These are phyloP conservation scores for Leishmania aethiopica DNA, from an alignment of 208 protist species.

Conservation along the genomic window DNA sequence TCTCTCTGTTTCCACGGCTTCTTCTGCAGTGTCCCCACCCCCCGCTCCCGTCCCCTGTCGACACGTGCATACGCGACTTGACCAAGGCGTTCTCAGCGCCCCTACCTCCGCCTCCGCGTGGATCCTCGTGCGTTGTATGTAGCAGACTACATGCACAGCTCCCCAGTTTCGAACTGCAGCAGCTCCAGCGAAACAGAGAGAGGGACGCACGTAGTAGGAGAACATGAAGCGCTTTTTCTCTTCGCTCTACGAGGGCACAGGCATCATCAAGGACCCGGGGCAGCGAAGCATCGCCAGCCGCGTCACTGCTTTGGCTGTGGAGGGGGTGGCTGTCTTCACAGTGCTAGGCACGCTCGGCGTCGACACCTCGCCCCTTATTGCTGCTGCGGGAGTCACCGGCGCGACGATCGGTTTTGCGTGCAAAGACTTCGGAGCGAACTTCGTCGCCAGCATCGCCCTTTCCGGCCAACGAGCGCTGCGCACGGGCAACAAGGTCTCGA, in stretches of 20 bases:
- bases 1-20: background rate
- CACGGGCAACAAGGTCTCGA: slow-evolving; percentile 61
- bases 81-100: background rate
- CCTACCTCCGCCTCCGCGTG: background rate
- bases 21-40: background rate
- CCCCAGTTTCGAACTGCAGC: background rate
- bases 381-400: slow-evolving; percentile 78
- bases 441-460: slow-evolving; percentile 80
- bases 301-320: slow-evolving; percentile 55
- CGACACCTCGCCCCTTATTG: slow-evolving; percentile 75
- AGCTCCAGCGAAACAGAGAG: background rate
- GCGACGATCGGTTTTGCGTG: slow-evolving; percentile 86
- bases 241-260: slow-evolving; percentile 63
- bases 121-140: background rate
- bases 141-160: too few relatives aligned
- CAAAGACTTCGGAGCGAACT: slow-evolving; percentile 85
- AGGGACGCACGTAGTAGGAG: background rate
- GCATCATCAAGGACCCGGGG: slow-evolving; percentile 67
- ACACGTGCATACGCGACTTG: background rate
- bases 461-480: slow-evolving; percentile 62
- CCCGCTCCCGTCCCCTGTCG: background rate
- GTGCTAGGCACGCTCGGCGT: slow-evolving; percentile 73
- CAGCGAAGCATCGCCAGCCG: slow-evolving; percentile 76
- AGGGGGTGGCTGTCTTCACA: slow-evolving; percentile 63
- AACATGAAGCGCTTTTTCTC: slow-evolving; percentile 86